Conservation (phyloP, 1,284 basidiomycete species). For the Irpex sp. region DNA sequence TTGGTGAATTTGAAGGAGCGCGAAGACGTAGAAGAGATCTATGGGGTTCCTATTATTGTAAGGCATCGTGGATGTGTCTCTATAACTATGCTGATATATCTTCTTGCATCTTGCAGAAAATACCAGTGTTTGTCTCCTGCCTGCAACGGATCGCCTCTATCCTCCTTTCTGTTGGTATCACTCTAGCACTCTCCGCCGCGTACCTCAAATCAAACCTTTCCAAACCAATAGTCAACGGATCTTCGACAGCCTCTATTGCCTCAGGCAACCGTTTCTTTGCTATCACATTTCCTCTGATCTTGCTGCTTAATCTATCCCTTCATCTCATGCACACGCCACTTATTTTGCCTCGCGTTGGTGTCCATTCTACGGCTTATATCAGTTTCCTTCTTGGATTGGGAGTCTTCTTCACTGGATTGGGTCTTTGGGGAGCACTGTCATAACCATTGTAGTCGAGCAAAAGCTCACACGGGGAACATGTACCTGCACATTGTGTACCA, state of each 20-base stretch:
- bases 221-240: slow-evolving; percentile 1
- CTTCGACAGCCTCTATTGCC: slow-evolving; percentile 8
- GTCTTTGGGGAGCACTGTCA: slow-evolving; percentile 56
- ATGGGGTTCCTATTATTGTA: slow-evolving; percentile 69
- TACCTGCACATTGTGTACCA: too few species aligned
- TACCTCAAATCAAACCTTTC: slow-evolving; percentile 44
- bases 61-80: slow-evolving; percentile 21
- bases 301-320: slow-evolving; percentile 45
- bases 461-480: too few species aligned
- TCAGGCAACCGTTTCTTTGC: slow-evolving; percentile 31
- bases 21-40: slow-evolving; percentile 70
- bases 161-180: slow-evolving; percentile 59
- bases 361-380: slow-evolving; percentile 66
- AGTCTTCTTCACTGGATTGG: slow-evolving; percentile 61
- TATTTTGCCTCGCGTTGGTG: slow-evolving; percentile 58
- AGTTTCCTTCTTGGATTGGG: slow-evolving; percentile 57
- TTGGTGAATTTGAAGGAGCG: slow-evolving; percentile 54
- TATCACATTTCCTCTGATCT: slow-evolving; percentile 43
- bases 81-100: background rate
- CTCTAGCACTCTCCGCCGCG: slow-evolving; percentile 55
- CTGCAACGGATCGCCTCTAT: slow-evolving; percentile 69
- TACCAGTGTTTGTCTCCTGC: slow-evolving; percentile 70
- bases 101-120: slow-evolving; percentile 44
- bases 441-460: slow-evolving; percentile 20
- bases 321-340: slow-evolving; percentile 55